A percentile compares a stretch with the other conserved stretches of the same genome.
phyloP scores from a whole-genome alignment of 805 yeast genomes.

The Yamadazyma philogaea region DNA sequence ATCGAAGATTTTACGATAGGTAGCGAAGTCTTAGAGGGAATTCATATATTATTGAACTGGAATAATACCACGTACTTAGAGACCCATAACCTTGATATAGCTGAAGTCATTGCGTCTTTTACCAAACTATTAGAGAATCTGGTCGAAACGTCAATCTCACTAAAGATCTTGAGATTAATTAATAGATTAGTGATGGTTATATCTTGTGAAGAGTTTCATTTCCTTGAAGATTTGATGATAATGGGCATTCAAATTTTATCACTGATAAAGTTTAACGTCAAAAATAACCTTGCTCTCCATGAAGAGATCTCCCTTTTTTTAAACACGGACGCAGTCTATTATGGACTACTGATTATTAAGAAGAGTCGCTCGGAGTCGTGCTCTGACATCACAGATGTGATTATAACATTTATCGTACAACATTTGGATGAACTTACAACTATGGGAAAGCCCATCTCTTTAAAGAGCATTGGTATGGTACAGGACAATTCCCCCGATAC shows the following conservation, averaged over 20 bases:
- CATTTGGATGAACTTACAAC: constrained; percentile 2
- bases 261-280: constrained; percentile 6
- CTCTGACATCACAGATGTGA: not conserved
- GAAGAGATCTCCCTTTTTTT: constrained; percentile 10
- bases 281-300: constrained; percentile 5
- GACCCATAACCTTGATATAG: constrained; percentile 3
- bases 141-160: not conserved
- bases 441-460: constrained; percentile 4
- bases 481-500: not conserved
- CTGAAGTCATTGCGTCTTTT: not conserved
- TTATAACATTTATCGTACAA: not conserved
- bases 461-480: constrained; percentile 1
- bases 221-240: not conserved
- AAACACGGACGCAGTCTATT: constrained; percentile 10
- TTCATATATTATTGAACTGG: constrained; percentile 7
- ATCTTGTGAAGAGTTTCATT: constrained; percentile 7
- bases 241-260: constrained; percentile 5
- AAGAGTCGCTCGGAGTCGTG: not conserved
- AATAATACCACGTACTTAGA: constrained; percentile 3
- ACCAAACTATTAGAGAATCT: not conserved
- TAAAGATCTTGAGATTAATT: constrained; percentile 3
- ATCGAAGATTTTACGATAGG: not conserved
- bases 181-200: constrained; percentile 8
- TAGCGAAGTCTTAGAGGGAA: constrained; percentile 3
- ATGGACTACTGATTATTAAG: not conserved